Conservation (phyloP, 2,329 filamentous ascomycete species). For the Myriosclerotinia duriaeana region DNA sequence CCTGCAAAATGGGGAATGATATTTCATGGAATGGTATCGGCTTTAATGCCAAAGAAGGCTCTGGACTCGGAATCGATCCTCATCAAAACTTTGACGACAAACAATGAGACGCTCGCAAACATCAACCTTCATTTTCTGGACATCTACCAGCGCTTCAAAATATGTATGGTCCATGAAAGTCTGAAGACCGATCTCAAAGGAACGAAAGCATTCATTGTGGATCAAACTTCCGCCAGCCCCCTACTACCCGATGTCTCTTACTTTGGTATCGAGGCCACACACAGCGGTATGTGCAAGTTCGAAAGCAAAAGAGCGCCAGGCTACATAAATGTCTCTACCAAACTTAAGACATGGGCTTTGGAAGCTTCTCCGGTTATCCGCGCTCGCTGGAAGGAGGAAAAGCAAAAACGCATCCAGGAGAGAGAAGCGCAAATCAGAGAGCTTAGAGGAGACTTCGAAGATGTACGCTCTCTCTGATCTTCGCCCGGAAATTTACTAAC, state of each 20-base stretch:
- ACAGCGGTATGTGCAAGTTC: conserved; percentile 73
- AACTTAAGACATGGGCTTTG: conserved; percentile 36
- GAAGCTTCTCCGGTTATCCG: conserved; percentile 32
- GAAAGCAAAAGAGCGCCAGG: conserved; percentile 63
- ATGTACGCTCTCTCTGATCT: conserved; percentile 18
- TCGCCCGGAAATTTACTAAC: conserved; percentile 11
- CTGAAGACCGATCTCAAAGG: conserved; percentile 68
- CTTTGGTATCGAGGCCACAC: conserved; percentile 73
- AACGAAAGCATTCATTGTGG: conserved; percentile 64
- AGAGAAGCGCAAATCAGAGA: conserved; percentile 35
- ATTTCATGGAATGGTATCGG: conserved; percentile 66
- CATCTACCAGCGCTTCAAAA: conserved; percentile 67
- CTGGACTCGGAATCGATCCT: conserved; percentile 68
- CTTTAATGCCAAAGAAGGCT: conserved; percentile 63
- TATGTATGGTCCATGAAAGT: conserved; percentile 76
- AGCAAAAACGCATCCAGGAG: conserved; percentile 30
- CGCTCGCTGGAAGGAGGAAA: conserved; percentile 35
- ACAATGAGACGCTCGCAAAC: conserved; percentile 71
- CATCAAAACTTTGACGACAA: conserved; percentile 67
- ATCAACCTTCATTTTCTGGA: conserved; percentile 74
- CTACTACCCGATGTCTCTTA: conserved; percentile 67
- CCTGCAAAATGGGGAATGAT: conserved; percentile 66
- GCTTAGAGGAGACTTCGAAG: conserved; percentile 29
- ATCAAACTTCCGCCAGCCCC: conserved; percentile 67
- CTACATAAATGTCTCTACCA: conserved; percentile 44